Base-by-base conservation (phyloP, 352 stramenopile genomes). In the Phytophthora tubulina region DNA sequence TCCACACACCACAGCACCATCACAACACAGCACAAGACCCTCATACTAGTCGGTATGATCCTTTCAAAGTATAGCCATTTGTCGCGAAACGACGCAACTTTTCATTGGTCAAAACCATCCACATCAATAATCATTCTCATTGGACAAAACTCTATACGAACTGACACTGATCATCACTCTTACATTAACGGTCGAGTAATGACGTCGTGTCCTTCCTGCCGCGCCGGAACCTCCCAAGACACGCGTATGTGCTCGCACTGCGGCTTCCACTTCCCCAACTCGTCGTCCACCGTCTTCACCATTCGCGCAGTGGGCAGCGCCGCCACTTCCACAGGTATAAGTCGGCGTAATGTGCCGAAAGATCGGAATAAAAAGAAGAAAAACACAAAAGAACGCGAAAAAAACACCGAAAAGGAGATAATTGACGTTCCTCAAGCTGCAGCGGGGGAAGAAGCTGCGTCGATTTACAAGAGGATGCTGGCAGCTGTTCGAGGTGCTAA, bases 381-480 rank as follows among this genome's bases (percentile, higher is more conserved):
- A 54, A 13, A 35, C 21, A 70, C 70, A 36, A 78, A 70, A 54
- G 58, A 66, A 49, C 2, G 58, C 35, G 35, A 63, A 13, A 33
- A 66, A 35, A 9, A 35, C 35, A 72, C 71, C 14, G 57, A 80
- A 9, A 63, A 79, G 21, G 63, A 69, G n/a, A 80, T 48, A 44
- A 50, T 56, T 69, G 79, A 65, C 48, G 78, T 93, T 1, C 88
- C 88, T 21, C 74, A 79, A 0, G 85, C 85, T 2, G 88, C 88
- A 4, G 77, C 77, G 3, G 88, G 88, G 6, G 85, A 93, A 41
- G 86, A 96, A 61, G 88, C 88, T 6, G 83, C 82, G 9, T 45
- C 79, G 14, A 93, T 96, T 56, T 96, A 96, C 79, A 94, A 91
- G 67, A 76, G 84, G 32, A 90, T 96, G 79, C 72, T 96, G 21